phyloP scores from a whole-genome alignment of 2,329 filamentous ascomycete genomes.

The Fusarium neocosmosporiellum region DNA sequence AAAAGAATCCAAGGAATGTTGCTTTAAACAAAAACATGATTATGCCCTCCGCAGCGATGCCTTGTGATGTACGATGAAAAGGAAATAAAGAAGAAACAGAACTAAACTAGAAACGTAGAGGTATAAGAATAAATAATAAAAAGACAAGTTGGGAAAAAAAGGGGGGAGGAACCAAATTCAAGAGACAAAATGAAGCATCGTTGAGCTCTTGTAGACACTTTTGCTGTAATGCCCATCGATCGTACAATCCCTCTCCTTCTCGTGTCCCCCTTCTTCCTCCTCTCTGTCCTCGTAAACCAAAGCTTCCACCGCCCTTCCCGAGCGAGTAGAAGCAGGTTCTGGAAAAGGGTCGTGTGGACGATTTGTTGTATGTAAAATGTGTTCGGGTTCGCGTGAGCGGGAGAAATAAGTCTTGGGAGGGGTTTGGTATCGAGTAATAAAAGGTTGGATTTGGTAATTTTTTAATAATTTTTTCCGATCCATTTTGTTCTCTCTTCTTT shows the following conservation, averaged over 20 bases:
- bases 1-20: slow-evolving; percentile 16
- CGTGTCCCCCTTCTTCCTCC: slow-evolving; percentile 5
- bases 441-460: slow-evolving; percentile 18
- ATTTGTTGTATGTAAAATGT: slow-evolving; percentile 31
- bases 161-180: slow-evolving; percentile 15
- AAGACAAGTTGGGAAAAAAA: slow-evolving; percentile 26
- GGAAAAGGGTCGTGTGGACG: slow-evolving; percentile 25
- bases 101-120: not conserved
- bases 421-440: slow-evolving; percentile 39
- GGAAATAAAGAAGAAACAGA: slow-evolving; percentile 19
- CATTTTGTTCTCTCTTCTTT: not conserved
- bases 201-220: not conserved
- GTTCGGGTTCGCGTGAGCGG: slow-evolving; percentile 51
- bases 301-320: not conserved
- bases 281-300: slow-evolving; percentile 4
- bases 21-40: slow-evolving; percentile 17
- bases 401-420: slow-evolving; percentile 41
- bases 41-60: slow-evolving; percentile 32
- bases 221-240: not conserved
- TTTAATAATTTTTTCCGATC: not conserved
- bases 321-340: not conserved
- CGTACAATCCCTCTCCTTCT: slow-evolving; percentile 11
- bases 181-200: slow-evolving; percentile 20
- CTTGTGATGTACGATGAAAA: slow-evolving; percentile 15
- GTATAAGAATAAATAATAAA: slow-evolving; percentile 8